A percentile compares a stretch with the other conserved stretches of the same genome.
phyloP scores from a whole-genome alignment of 805 yeast genomes.

The Ogataea allantospora region DNA sequence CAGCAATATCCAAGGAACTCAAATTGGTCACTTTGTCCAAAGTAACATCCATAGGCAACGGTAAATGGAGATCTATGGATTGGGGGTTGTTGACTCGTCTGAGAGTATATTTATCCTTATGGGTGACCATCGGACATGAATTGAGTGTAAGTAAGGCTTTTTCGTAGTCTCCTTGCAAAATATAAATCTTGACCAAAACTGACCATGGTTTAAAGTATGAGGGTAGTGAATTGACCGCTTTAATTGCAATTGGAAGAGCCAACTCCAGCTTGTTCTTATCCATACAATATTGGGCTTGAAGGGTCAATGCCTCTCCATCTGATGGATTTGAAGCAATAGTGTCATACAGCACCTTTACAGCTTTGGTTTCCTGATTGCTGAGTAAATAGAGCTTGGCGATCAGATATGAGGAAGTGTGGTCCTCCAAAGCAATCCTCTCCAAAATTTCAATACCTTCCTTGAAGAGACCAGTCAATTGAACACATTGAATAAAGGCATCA shows the following conservation, averaged over 20 bases:
- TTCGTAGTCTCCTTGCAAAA: constrained; percentile 63
- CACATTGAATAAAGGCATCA: constrained; percentile 65
- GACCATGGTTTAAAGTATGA: constrained; percentile 78
- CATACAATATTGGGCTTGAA: constrained; percentile 58
- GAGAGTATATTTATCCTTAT: constrained; percentile 62
- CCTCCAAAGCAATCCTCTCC: constrained; percentile 46
- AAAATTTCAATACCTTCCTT: constrained; percentile 61
- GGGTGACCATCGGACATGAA: constrained; percentile 79
- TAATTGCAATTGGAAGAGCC: constrained; percentile 57
- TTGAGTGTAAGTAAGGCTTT: constrained; percentile 70
- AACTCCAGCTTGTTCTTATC: constrained; percentile 52
- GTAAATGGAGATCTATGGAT: constrained; percentile 62
- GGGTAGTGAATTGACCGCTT: constrained; percentile 70
- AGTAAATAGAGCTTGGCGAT: constrained; percentile 52
- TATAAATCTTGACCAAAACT: constrained; percentile 59
- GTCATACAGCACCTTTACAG: constrained; percentile 49
- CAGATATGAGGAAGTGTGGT: constrained; percentile 57
- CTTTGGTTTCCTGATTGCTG: constrained; percentile 59
- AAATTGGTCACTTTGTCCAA: constrained; percentile 66
- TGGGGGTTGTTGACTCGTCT: constrained; percentile 57
- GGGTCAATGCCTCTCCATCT: constrained; percentile 51
- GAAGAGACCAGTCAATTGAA: constrained; percentile 63
- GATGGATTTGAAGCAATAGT: constrained; percentile 51
- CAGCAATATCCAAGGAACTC: constrained; percentile 61
- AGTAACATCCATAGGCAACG: constrained; percentile 72